phyloP scores from a whole-genome alignment of 805 yeast species.

The Ogataea trehaloabstinens region DNA sequence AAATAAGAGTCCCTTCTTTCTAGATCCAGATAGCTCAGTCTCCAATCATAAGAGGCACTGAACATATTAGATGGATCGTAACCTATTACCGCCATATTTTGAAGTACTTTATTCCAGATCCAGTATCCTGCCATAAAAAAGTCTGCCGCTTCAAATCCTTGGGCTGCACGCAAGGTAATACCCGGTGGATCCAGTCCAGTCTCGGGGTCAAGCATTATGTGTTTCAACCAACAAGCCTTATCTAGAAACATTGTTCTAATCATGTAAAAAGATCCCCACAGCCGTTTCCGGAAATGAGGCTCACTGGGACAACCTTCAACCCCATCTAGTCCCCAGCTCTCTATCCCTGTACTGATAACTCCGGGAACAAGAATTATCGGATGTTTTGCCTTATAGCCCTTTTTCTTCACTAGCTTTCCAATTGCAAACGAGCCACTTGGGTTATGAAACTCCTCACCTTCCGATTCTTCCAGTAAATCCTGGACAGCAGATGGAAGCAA shows the following conservation, averaged over 20 bases:
- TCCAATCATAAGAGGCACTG: constrained; percentile 95
- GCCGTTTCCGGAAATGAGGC: constrained; percentile 81
- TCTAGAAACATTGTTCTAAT: constrained; percentile 86
- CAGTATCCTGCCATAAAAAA: constrained; percentile 96
- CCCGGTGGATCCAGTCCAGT: constrained; percentile 93
- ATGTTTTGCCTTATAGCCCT: constrained; percentile 52
- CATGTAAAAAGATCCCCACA: constrained; percentile 99
- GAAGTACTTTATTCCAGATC: constrained; percentile 97
- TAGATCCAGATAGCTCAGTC: constrained; percentile 83
- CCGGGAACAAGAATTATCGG: constrained; percentile 96
- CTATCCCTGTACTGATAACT: constrained; percentile 91
- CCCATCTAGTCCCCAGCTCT: constrained; percentile 84
- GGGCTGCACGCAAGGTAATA: constrained; percentile 81
- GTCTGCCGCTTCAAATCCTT: constrained; percentile 96
- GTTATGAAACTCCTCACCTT: constrained; percentile 46
- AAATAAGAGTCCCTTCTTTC: constrained; percentile 88
- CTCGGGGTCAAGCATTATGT: constrained; percentile 80
- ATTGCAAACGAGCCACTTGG: constrained; percentile 85
- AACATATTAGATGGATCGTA: constrained; percentile 89
- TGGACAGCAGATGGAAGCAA: constrained; percentile 66
- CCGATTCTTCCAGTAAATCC: constrained; percentile 57
- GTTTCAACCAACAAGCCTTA: constrained; percentile 91
- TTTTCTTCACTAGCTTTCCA: constrained; percentile 60
- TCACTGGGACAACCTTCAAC: constrained; percentile 78
- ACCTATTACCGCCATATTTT: constrained; percentile 90